These are phyloP conservation scores for Aphanomyces astaci DNA, from an alignment of 352 stramenopile genomes.

Conservation along the genomic window DNA sequence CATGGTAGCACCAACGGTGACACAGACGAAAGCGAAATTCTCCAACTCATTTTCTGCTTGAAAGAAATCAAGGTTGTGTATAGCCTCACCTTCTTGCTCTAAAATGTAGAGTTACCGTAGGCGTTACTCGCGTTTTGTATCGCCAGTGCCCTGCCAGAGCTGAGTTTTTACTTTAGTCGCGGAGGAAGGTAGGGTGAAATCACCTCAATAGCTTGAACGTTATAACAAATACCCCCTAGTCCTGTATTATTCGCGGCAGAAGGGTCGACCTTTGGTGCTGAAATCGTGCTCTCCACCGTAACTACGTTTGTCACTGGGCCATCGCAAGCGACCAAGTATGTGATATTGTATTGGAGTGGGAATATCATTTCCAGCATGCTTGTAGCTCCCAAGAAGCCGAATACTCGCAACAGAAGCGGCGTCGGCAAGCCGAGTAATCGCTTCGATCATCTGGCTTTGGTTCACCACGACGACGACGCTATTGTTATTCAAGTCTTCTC, in stretches of 20 bases:
- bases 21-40: slow-evolving; percentile 25
- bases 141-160: slow-evolving; percentile 58
- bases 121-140: slow-evolving; percentile 72
- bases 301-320: slow-evolving; percentile 65
- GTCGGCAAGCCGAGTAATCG: neutral
- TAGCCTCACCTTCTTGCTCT: neutral
- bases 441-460: too few species aligned
- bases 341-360: neutral
- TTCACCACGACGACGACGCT: too few species aligned
- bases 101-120: slow-evolving; percentile 19
- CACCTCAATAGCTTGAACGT: neutral
- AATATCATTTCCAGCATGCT: neutral
- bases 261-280: slow-evolving; percentile 56
- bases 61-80: slow-evolving; percentile 60
- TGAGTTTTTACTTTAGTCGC: slow-evolving; percentile 62
- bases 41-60: slow-evolving; percentile 78
- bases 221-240: slow-evolving; percentile 28
- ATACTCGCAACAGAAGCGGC: slow-evolving; percentile 9
- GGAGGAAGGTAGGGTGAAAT: slow-evolving; percentile 42
- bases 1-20: slow-evolving; percentile 30
- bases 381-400: slow-evolving; percentile 22
- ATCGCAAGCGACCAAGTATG: slow-evolving; percentile 45
- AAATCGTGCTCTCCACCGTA: slow-evolving; percentile 76
- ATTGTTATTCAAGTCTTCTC: too few species aligned
- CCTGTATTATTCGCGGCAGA: slow-evolving; percentile 66